Conservation (phyloP, 2,329 filamentous ascomycete genomes). For the Penicillium hesseltinei region DNA sequence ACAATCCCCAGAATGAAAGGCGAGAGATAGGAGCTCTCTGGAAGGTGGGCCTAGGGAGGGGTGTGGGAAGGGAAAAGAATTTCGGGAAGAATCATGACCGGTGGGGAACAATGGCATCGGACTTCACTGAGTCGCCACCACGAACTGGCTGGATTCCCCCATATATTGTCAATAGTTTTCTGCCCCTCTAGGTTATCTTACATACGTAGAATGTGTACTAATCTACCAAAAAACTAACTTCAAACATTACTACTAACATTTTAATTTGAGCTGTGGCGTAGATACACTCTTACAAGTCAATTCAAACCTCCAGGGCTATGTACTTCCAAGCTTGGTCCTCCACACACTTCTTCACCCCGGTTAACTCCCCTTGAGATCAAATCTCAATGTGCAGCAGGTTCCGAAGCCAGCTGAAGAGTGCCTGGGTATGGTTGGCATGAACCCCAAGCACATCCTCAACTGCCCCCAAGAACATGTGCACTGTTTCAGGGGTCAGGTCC, state of each 20-base stretch:
- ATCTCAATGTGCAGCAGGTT: slow-evolving; percentile 29
- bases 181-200: background rate
- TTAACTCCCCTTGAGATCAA: background rate
- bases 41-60: slow-evolving; percentile 18
- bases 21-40: slow-evolving; percentile 10
- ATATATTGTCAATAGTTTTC: background rate
- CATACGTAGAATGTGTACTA: background rate
- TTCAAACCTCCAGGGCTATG: background rate
- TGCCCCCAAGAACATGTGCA: slow-evolving; percentile 47
- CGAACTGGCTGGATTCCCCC: background rate
- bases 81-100: slow-evolving; percentile 27
- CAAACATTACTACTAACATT: background rate
- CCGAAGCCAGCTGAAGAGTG: slow-evolving; percentile 38
- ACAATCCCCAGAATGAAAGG: slow-evolving; percentile 23
- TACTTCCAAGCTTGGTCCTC: background rate
- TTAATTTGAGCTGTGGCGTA: background rate
- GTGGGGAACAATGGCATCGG: slow-evolving; percentile 22
- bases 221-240: background rate
- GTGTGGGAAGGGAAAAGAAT: slow-evolving; percentile 23
- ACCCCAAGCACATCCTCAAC: slow-evolving; percentile 51
- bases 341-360: background rate
- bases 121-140: slow-evolving; percentile 15
- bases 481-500: slow-evolving; percentile 5
- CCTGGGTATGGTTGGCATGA: slow-evolving; percentile 24
- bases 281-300: background rate